Evolutionary conservation across 2,329 filamentous ascomycete species (phyloP).

Genomic region (Colletotrichum caudatum): DNA sequence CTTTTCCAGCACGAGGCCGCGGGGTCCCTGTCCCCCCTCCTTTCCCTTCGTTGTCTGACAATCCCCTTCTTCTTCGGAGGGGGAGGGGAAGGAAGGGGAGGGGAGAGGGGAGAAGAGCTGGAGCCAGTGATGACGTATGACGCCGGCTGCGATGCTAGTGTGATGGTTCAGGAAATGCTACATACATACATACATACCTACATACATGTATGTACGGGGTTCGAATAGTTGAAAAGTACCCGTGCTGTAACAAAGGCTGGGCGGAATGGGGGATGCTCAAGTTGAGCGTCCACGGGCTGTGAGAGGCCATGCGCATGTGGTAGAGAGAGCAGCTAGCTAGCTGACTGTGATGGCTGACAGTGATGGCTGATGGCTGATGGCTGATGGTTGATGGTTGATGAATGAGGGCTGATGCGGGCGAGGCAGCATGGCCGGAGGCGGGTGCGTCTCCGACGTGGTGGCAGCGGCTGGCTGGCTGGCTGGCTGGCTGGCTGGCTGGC

Average conservation of each 20-base stretch:
- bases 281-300: not conserved
- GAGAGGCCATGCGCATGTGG: not conserved
- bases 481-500: slow-evolving; percentile 30
- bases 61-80: not conserved
- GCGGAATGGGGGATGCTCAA: not conserved
- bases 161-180: not conserved
- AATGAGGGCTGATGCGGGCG: slow-evolving; percentile 7
- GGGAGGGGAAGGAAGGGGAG: no score
- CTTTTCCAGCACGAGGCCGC: slow-evolving; percentile 18
- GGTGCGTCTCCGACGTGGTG: slow-evolving; percentile 22
- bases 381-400: not conserved
- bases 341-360: not conserved
- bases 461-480: slow-evolving; percentile 30
- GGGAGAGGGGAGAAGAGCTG: not conserved
- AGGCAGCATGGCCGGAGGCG: slow-evolving; percentile 23
- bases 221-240: not conserved
- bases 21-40: slow-evolving; percentile 25
- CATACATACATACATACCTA: not conserved
- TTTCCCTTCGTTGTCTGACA: slow-evolving; percentile 1
- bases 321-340: not conserved
- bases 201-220: not conserved
- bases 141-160: slow-evolving; percentile 1
- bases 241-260: not conserved
- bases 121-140: slow-evolving; percentile 32
- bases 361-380: slow-evolving; percentile 4